phyloP scores from a whole-genome alignment of 1,284 basidiomycete species.

The Porodaedalea pini region DNA sequence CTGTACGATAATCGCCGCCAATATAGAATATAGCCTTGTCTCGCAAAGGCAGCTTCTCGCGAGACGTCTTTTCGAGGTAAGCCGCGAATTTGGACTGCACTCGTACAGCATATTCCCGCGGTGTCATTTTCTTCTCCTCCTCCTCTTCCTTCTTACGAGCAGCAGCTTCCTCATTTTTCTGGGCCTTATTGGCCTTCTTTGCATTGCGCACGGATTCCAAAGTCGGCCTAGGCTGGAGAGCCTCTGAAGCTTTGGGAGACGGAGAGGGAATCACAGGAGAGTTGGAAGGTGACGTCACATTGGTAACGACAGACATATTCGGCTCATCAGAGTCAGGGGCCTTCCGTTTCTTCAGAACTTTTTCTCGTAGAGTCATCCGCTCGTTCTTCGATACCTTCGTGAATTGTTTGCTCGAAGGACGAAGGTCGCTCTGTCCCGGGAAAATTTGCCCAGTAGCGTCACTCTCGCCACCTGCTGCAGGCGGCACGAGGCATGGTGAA shows the following conservation, averaged over 20 bases:
- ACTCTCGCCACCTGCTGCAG: not conserved
- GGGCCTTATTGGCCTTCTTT: conserved; percentile 9
- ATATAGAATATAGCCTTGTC: conserved; percentile 55
- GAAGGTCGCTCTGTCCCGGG: not conserved
- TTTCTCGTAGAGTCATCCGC: not conserved
- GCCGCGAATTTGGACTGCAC: conserved; percentile 16
- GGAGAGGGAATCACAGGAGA: not conserved
- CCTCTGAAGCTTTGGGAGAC: not conserved
- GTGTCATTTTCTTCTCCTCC: conserved; percentile 20
- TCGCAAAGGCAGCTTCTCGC: conserved; percentile 38
- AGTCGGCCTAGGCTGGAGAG: not conserved
- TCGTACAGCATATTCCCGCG: conserved; percentile 16
- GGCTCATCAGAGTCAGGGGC: not conserved
- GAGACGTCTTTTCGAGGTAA: conserved; percentile 6
- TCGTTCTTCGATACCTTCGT: conserved; percentile 1
- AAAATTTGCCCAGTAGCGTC: not conserved
- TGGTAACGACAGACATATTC: conserved; percentile 1
- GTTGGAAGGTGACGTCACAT: conserved; percentile 17
- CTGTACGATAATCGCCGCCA: conserved; percentile 53
- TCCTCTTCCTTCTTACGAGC: conserved; percentile 14
- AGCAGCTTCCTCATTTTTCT: conserved; percentile 3
- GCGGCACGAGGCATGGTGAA: not conserved
- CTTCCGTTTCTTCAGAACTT: conserved; percentile 6
- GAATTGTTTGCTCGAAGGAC: not conserved
- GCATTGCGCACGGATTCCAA: conserved; percentile 5